These are phyloP conservation scores for Tulasnella sp. DNA, from an alignment of 768 basidiomycete species.

Conservation along the genomic window DNA sequence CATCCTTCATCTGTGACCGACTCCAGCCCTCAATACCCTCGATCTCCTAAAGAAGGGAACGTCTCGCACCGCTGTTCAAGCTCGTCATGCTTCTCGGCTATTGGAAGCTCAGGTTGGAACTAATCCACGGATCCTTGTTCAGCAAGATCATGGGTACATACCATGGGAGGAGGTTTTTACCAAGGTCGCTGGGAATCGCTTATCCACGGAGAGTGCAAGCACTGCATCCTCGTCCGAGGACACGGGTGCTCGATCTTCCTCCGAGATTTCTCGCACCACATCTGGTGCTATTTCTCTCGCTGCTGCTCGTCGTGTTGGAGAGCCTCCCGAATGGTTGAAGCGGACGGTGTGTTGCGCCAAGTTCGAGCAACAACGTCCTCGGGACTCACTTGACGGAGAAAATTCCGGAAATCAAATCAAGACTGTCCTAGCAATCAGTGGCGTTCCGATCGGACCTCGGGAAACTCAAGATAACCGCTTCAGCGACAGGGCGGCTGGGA, in stretches of 20 bases:
- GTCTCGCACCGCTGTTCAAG: constrained; percentile 69
- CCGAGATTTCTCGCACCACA: constrained; percentile 2
- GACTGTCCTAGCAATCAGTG: constrained; percentile 68
- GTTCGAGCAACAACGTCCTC: constrained; percentile 52
- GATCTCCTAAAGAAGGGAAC: constrained; percentile 92
- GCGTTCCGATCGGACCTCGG: constrained; percentile 56
- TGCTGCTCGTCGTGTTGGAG: neutral
- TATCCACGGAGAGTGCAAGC: constrained; percentile 19
- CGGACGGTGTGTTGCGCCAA: constrained; percentile 77
- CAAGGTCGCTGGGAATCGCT: constrained; percentile 29
- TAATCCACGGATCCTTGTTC: constrained; percentile 76
- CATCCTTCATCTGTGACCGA: neutral
- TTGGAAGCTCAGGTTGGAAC: constrained; percentile 83
- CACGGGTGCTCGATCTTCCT: constrained; percentile 31
- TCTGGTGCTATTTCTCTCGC: neutral
- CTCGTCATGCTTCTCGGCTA: constrained; percentile 81
- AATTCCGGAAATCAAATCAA: constrained; percentile 33
- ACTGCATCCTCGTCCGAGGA: constrained; percentile 33
- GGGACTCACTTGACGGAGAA: neutral
- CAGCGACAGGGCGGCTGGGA: constrained; percentile 41
- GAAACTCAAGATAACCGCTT: constrained; percentile 48
- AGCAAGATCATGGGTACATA: constrained; percentile 77
- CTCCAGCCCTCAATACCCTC: constrained; percentile 78
- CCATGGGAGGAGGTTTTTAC: constrained; percentile 75
- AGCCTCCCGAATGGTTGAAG: constrained; percentile 81